Evolutionary conservation across 2,329 filamentous ascomycete species (phyloP), one percentile per base, ranked within the genome.

Genomic region (Colletotrichum noveboracense): DNA sequence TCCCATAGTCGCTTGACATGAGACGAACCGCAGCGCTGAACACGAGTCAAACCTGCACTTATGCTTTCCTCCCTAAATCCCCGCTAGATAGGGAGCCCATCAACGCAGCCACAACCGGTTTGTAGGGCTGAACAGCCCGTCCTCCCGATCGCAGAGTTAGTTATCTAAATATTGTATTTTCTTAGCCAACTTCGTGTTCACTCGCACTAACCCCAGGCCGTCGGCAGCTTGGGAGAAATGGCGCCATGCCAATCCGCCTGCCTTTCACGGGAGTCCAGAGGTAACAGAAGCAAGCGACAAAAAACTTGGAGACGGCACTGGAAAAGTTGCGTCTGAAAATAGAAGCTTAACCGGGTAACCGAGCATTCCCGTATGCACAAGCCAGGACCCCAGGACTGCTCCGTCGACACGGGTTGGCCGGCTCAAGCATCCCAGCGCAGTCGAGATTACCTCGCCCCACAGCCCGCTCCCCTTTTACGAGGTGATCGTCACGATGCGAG

Each of bases 371-470:
- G 67, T 70, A 52, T 62, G 67, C 67, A 70, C 56, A 62, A 70
- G 56, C 69, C 61, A 61, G 38, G 18, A 16, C 62, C 52, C 62
- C 70, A 60, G 38, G 9, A n/a, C 38, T n/a, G 38, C 38, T 43
- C 38, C 32, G 61, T n/a, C 61, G 52, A 36, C 24, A 30, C 62
- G 64, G 70, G 62, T 55, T 72, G 70, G 26, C 64, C 62, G 70
- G 62, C 62, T 61, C 52, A 1, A 34, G 32, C 24, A 62, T 69
- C 56, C 70, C 65, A 38, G 70, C 34, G 2, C 43, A 2, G 8
- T 38, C 71, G 71, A 73, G 71, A 73, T 73, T 73, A 43, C 30
- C 43, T 12, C 34, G 65, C 71, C 38, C 71, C 65, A 73, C 71
- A 5, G n/a, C 21, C 14, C 30, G 26, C 34, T 67, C 34, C 48